Evolutionary conservation across 306 rosid species (phyloP), one percentile per base, ranked within the genome.

Genomic region (Ormosia emarginata): DNA sequence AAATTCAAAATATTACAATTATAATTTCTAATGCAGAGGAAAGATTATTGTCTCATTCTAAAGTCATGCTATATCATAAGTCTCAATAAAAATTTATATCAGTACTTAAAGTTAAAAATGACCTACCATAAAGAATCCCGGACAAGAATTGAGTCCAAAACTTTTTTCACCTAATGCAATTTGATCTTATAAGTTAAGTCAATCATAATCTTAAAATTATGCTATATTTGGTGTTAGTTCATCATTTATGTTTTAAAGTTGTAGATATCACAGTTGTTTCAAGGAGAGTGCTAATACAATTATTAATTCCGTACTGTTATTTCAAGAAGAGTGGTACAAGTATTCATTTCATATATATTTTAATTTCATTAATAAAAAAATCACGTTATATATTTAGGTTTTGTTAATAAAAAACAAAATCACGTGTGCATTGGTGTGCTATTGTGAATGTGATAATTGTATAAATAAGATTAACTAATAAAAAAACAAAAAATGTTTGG

Each of bases 401-500:
- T 41, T 4, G 47, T 52, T 55, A 14, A 44, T 13, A 4, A 44
- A 50, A 57, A 67, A 75, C 71, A 75, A 82, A 53, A 75, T 75
- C 72, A 74, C 81, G 85, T 43, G 74, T 37, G 75, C 70, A 43
- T 43, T 62, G 71, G 62, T 62, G 63, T 65, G 30, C 14, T 58
- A 58, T 46, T 58, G 78, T 75, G 82, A 83, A 70, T 61, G 77
- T 39, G 67, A 83, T 69, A 83, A 83, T 59, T 69, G 34, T 2
- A 83, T 4, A 33, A 79, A 77, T 69, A 82, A 82, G 78, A 62
- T 32, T 15, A 65, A 33, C 32, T 12, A 74, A 52, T 24, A 65
- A 40, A 53, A 62, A 64, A 15, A n/a, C n/a, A 4, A 76, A 64
- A 56, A 29, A 46, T 7, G 55, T 4, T 67, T 46, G 24, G 67